A percentile compares a stretch with the other conserved stretches of the same genome.
Evolutionary conservation across 352 stramenopile species (phyloP).

Genomic region (Pythium volutum): DNA sequence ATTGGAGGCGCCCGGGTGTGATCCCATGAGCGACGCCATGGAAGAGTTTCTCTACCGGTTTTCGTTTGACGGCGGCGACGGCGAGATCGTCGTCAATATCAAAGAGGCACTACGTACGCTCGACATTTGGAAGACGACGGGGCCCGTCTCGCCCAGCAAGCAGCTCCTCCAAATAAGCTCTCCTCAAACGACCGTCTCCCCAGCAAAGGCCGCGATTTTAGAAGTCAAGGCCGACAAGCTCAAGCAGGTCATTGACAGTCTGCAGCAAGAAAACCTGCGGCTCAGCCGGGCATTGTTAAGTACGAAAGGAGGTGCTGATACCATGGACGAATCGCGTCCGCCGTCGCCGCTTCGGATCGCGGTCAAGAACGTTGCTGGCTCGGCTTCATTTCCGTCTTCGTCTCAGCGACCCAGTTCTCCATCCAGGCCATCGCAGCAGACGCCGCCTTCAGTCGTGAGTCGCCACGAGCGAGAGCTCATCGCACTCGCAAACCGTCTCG

Average conservation of each 20-base stretch:
- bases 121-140: slow-evolving; percentile 45
- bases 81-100: slow-evolving; percentile 50
- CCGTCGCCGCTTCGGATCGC: slow-evolving; percentile 21
- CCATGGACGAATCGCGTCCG: not conserved
- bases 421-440: not conserved
- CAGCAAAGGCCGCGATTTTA: slow-evolving; percentile 24
- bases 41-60: slow-evolving; percentile 61
- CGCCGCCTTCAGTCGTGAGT: slow-evolving; percentile 24
- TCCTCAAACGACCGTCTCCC: not conserved
- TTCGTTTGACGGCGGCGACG: slow-evolving; percentile 29
- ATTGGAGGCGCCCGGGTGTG: slow-evolving; percentile 33
- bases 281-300: slow-evolving; percentile 37
- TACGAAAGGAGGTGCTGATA: not conserved
- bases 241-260: slow-evolving; percentile 32
- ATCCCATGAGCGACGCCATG: slow-evolving; percentile 56
- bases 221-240: slow-evolving; percentile 51
- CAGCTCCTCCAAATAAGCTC: not conserved
- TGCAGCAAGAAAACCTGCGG: slow-evolving; percentile 42
- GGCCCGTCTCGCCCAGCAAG: slow-evolving; percentile 5
- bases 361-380: too few relatives aligned
- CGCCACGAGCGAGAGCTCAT: slow-evolving; percentile 47
- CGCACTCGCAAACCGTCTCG: slow-evolving; percentile 39
- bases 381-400: not conserved
- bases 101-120: slow-evolving; percentile 52
- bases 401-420: not conserved